A percentile compares a stretch with the other conserved stretches of the same genome.
These are phyloP conservation scores for Colletotrichum orbiculare DNA, from an alignment of 2,329 filamentous ascomycete genomes.

Conservation along the genomic window DNA sequence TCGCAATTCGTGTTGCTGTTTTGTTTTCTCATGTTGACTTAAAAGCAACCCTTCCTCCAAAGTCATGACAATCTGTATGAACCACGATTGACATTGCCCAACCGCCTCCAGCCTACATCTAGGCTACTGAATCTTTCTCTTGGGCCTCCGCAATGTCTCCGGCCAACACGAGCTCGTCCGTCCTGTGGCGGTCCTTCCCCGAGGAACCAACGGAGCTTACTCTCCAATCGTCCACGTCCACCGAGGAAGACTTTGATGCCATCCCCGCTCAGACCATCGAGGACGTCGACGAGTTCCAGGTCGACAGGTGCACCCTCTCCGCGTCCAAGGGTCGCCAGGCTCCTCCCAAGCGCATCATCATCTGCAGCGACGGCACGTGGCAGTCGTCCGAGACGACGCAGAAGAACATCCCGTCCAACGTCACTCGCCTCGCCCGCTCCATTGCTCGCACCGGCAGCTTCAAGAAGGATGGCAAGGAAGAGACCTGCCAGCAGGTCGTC, in stretches of 20 bases:
- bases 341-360: conserved; percentile 26
- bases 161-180: not conserved
- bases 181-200: not conserved
- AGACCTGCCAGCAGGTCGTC: not conserved
- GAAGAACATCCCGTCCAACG: conserved; percentile 20
- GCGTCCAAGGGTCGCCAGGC: not conserved
- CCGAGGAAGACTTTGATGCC: not conserved
- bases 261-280: not conserved
- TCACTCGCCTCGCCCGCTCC: conserved; percentile 9
- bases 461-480: not conserved
- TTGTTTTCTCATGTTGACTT: no score
- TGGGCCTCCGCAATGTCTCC: not conserved
- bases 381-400: conserved; percentile 20
- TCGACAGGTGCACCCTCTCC: not conserved
- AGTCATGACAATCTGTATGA: no score
- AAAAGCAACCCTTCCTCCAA: no score
- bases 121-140: no score
- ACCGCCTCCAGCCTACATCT: no score
- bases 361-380: conserved; percentile 34
- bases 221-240: no score
- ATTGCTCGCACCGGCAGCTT: not conserved
- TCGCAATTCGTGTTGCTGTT: no score
- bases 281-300: not conserved
- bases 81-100: no score
- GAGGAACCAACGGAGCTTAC: not conserved